Conservation (phyloP, 2,329 filamentous ascomycete genomes). For the Orbilia oligospora region DNA sequence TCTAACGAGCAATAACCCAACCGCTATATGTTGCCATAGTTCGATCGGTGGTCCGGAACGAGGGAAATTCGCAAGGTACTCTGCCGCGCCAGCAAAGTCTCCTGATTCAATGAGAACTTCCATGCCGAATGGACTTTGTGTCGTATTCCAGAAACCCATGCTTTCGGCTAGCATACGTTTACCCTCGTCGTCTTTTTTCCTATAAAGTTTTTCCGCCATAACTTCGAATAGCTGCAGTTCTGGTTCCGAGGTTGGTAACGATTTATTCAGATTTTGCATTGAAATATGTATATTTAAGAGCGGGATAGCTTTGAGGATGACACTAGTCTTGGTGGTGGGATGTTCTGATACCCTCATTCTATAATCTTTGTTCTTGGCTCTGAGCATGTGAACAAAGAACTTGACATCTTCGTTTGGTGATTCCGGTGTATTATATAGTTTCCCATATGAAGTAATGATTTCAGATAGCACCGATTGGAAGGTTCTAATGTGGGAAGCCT, state of each 20-base stretch:
- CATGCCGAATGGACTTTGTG: slow-evolving; percentile 3
- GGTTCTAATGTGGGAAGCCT: background rate
- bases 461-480: background rate
- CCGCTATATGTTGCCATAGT: background rate
- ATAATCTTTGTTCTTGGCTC: background rate
- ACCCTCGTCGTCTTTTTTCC: background rate
- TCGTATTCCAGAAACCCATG: slow-evolving; percentile 9
- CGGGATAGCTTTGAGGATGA: background rate
- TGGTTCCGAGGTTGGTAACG: background rate
- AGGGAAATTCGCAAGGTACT: background rate
- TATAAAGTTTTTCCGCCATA: slow-evolving; percentile 17
- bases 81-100: background rate
- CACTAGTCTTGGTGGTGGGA: background rate
- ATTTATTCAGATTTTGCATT: background rate
- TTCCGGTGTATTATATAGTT: slow-evolving; percentile 6
- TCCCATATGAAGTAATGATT: slow-evolving; percentile 15
- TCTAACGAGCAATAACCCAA: slow-evolving; percentile 10
- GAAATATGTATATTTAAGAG: background rate
- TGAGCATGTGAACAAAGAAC: slow-evolving; percentile 44
- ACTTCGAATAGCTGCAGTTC: background rate
- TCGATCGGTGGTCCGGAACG: background rate
- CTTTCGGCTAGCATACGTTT: slow-evolving; percentile 21
- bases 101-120: slow-evolving; percentile 15
- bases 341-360: background rate
- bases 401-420: slow-evolving; percentile 5